Conservation (phyloP, 2,329 filamentous ascomycete genomes). For the Botrytis sinoallii region DNA sequence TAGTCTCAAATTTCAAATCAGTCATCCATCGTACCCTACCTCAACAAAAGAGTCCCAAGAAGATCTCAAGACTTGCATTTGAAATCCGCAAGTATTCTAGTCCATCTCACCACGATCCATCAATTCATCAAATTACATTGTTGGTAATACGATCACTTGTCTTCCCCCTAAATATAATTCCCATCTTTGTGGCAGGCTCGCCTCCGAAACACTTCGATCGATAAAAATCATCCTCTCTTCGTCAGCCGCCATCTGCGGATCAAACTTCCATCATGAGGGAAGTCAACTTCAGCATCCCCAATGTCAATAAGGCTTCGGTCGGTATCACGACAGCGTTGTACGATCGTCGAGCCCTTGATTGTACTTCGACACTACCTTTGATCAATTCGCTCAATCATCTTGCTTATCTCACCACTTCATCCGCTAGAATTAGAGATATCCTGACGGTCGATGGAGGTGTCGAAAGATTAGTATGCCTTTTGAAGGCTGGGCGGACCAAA, state of each 20-base stretch:
- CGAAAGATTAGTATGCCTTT: slow-evolving; percentile 91
- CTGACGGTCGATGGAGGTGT: slow-evolving; percentile 98
- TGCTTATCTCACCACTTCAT: slow-evolving; percentile 96
- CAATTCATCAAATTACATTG: slow-evolving; percentile 27
- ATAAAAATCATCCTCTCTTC: slow-evolving; percentile 10
- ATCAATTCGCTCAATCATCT: slow-evolving; percentile 99
- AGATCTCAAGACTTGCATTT: slow-evolving; percentile 2
- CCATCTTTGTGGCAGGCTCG: slow-evolving; percentile 21
- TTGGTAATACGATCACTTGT: background rate
- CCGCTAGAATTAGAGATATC: slow-evolving; percentile 94
- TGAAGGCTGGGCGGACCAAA: slow-evolving; percentile 94
- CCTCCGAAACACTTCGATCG: slow-evolving; percentile 25
- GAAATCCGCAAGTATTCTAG: background rate
- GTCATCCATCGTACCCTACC: background rate
- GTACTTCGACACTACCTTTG: slow-evolving; percentile 92
- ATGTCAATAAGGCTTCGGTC: slow-evolving; percentile 98
- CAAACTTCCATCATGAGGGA: slow-evolving; percentile 76
- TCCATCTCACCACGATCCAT: background rate
- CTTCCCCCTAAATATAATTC: slow-evolving; percentile 15
- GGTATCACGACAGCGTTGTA: slow-evolving; percentile 98
- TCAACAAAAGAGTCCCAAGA: background rate
- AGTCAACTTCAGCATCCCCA: slow-evolving; percentile 99
- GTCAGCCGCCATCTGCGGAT: slow-evolving; percentile 15
- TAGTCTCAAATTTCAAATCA: background rate
- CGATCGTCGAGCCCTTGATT: slow-evolving; percentile 94